phyloP scores from a whole-genome alignment of 495 filamentous ascomycete genomes.

The Bacidia rubella region DNA sequence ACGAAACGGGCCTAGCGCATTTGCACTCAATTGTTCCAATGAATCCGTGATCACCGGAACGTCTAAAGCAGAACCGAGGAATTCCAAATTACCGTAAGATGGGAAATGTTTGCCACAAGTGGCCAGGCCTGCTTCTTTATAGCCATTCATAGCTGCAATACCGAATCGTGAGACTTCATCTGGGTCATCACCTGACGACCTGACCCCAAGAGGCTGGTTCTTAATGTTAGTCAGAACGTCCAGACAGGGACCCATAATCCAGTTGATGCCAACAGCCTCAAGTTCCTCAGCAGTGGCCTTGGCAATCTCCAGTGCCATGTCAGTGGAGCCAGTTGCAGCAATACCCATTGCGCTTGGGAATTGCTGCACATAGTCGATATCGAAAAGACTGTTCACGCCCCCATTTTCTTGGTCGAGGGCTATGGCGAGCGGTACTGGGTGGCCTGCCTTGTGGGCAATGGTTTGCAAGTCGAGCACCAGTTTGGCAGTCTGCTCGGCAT shows the following conservation, averaged over 20 bases:
- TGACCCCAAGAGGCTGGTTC: conserved; percentile 74
- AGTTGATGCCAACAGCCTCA: conserved; percentile 75
- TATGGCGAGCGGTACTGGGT: conserved; percentile 71
- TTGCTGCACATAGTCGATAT: conserved; percentile 81
- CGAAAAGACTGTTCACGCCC: conserved; percentile 84
- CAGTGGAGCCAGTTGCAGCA: conserved; percentile 65
- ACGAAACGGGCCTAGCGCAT: conserved; percentile 72
- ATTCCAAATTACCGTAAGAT: conserved; percentile 85
- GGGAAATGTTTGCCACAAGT: conserved; percentile 91
- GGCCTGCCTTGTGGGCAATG: conserved; percentile 73
- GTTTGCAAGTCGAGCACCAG: conserved; percentile 77
- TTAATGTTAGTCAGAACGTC: conserved; percentile 81
- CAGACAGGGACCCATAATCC: conserved; percentile 79
- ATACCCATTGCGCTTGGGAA: conserved; percentile 88
- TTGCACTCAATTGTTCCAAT: conserved; percentile 70
- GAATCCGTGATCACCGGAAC: conserved; percentile 88
- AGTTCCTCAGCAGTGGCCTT: conserved; percentile 80
- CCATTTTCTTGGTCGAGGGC: conserved; percentile 90
- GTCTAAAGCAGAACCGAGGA: conserved; percentile 70
- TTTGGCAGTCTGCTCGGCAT: conserved; percentile 64
- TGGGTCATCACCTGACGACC: conserved; percentile 73
- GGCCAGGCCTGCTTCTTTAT: conserved; percentile 68
- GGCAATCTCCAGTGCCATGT: conserved; percentile 67
- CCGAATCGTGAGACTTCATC: conserved; percentile 82
- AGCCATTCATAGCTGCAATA: conserved; percentile 76